Percentiles rank a stretch among this genome's conserved stretches.
These are phyloP conservation scores for Lachnellula willkommii DNA, from an alignment of 2,329 filamentous ascomycete species.

Conservation along the genomic window DNA sequence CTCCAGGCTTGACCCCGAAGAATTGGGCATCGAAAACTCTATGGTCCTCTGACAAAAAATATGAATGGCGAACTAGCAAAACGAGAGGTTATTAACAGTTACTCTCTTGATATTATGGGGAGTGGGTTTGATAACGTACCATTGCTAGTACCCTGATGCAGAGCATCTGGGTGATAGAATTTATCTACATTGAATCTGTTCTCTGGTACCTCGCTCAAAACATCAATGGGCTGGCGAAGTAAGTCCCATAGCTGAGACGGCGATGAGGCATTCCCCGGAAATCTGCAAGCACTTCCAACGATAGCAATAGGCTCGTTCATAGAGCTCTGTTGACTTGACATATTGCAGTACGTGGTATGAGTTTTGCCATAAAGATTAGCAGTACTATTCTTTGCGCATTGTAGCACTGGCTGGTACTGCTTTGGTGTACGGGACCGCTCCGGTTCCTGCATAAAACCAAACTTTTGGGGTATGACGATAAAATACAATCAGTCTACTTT, in stretches of 20 bases:
- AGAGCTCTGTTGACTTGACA: too few species aligned
- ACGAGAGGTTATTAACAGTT: too few species aligned
- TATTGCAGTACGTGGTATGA: too few species aligned
- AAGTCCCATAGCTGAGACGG: slow-evolving; percentile 46
- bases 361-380: too few species aligned
- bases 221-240: slow-evolving; percentile 39
- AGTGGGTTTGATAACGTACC: not conserved
- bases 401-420: too few species aligned
- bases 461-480: too few species aligned
- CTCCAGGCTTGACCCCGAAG: slow-evolving; percentile 26
- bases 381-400: too few species aligned
- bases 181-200: slow-evolving; percentile 43
- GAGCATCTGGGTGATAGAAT: slow-evolving; percentile 47
- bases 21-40: slow-evolving; percentile 35
- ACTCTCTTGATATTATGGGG: too few species aligned
- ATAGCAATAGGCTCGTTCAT: slow-evolving; percentile 29
- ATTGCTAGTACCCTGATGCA: slow-evolving; percentile 28
- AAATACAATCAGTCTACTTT: too few species aligned
- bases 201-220: slow-evolving; percentile 38
- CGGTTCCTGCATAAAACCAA: too few species aligned
- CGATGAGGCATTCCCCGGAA: slow-evolving; percentile 36
- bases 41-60: slow-evolving; percentile 34
- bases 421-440: too few species aligned
- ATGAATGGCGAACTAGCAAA: not conserved
- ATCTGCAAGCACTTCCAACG: slow-evolving; percentile 36